Conservation (phyloP, 1,139 yeast genomes). For the Eremothecium coryli region DNA sequence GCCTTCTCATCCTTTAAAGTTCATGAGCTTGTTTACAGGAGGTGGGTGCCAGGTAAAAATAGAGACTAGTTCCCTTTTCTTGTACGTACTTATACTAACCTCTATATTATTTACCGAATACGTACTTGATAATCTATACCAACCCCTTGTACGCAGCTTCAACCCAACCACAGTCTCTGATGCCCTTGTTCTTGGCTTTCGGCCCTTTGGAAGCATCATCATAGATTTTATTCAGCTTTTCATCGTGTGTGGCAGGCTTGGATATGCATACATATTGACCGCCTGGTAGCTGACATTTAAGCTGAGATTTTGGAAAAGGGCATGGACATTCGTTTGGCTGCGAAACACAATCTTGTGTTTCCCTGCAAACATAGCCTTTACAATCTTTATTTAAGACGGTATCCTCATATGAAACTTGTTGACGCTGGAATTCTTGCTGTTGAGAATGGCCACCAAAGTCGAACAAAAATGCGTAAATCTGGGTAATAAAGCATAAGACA, state of each 20-base stretch:
- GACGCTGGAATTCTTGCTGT: constrained; percentile 27
- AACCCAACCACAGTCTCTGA: constrained; percentile 77
- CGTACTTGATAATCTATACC: constrained; percentile 18
- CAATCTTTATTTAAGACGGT: constrained; percentile 41
- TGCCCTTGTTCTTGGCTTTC: constrained; percentile 42
- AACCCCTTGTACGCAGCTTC: constrained; percentile 42
- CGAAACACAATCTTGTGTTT: constrained; percentile 68
- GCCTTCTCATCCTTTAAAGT: constrained; percentile 39
- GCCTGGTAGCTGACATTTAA: constrained; percentile 68
- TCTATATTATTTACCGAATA: background rate
- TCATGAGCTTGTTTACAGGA: constrained; percentile 56
- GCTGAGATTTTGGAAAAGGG: constrained; percentile 75
- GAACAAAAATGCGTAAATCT: constrained; percentile 10
- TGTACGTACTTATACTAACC: constrained; percentile 3
- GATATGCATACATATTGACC: constrained; percentile 67
- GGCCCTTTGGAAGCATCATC: constrained; percentile 47
- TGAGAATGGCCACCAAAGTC: constrained; percentile 14
- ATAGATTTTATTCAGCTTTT: constrained; percentile 31
- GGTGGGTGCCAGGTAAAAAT: constrained; percentile 82
- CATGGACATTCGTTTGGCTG: constrained; percentile 75
- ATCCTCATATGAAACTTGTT: constrained; percentile 33
- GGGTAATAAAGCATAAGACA: background rate
- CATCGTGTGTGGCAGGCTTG: constrained; percentile 49
- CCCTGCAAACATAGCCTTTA: constrained; percentile 67
- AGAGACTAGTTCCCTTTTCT: constrained; percentile 60